These are phyloP conservation scores for Penicillium thymicola DNA, from an alignment of 2,329 filamentous ascomycete species.

Conservation along the genomic window DNA sequence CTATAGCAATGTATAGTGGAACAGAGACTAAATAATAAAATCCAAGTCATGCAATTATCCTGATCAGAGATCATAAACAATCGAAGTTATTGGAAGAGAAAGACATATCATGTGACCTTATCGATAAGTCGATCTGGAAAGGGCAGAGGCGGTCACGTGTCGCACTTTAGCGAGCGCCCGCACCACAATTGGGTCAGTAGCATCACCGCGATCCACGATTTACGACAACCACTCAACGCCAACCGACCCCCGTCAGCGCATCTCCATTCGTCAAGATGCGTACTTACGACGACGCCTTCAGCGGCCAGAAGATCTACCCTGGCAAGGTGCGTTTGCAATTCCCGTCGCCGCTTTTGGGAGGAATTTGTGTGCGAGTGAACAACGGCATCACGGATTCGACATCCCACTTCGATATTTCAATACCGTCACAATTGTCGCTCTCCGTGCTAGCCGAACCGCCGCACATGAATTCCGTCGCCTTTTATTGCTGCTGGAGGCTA, in stretches of 20 bases:
- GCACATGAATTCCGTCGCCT: slow-evolving; percentile 6
- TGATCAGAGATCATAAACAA: not conserved
- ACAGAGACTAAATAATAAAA: not conserved
- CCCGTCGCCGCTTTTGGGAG: slow-evolving; percentile 17
- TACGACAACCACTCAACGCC: slow-evolving; percentile 45
- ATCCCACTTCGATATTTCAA: slow-evolving; percentile 6
- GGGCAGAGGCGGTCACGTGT: slow-evolving; percentile 45
- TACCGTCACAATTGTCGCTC: slow-evolving; percentile 6
- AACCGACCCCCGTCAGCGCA: slow-evolving; percentile 45
- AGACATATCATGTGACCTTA: slow-evolving; percentile 8
- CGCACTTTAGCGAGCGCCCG: slow-evolving; percentile 44
- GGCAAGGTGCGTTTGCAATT: slow-evolving; percentile 62
- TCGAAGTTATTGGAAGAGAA: not conserved
- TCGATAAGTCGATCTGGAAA: slow-evolving; percentile 24
- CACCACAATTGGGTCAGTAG: slow-evolving; percentile 42
- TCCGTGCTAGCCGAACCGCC: slow-evolving; percentile 3
- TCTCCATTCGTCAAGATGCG: slow-evolving; percentile 60
- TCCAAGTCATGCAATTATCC: not conserved
- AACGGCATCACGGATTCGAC: slow-evolving; percentile 11
- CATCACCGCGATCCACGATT: slow-evolving; percentile 39
- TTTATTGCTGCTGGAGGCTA: slow-evolving; percentile 20
- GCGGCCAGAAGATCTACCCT: slow-evolving; percentile 74
- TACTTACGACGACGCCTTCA: slow-evolving; percentile 77
- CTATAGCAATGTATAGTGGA: not conserved
- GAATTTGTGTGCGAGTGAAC: slow-evolving; percentile 18